phyloP scores from a whole-genome alignment of 1,284 basidiomycete species.

The Cutaneotrichosporon sp. region DNA sequence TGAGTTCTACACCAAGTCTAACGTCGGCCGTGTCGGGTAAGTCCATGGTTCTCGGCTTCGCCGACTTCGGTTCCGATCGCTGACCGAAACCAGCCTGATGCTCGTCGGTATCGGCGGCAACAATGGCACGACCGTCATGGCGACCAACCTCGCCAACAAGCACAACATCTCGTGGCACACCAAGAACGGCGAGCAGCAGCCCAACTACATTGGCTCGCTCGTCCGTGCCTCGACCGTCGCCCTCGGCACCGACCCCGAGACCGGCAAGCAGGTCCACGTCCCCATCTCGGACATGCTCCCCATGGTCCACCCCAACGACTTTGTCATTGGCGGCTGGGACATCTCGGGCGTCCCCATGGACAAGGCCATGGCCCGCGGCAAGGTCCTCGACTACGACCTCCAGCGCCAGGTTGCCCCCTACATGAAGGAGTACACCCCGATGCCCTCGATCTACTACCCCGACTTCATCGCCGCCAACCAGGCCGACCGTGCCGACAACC shows the following conservation, averaged over 20 bases:
- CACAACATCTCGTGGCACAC: constrained; percentile 95
- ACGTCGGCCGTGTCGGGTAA: constrained; percentile 89
- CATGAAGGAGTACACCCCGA: constrained; percentile 80
- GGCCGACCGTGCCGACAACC: constrained; percentile 83
- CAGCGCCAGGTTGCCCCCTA: constrained; percentile 90
- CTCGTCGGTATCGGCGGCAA: constrained; percentile 97
- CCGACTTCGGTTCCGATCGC: not conserved
- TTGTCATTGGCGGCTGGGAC: constrained; percentile 98
- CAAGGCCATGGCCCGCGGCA: constrained; percentile 88
- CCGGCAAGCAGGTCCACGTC: constrained; percentile 89
- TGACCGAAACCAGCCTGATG: constrained; percentile 71
- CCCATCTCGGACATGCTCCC: constrained; percentile 92
- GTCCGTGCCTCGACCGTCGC: constrained; percentile 93
- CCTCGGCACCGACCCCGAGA: constrained; percentile 78
- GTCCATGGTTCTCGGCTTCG: constrained; percentile 46
- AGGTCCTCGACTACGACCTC: constrained; percentile 95
- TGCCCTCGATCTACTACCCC: constrained; percentile 92
- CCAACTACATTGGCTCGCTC: constrained; percentile 91
- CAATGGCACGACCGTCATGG: constrained; percentile 93
- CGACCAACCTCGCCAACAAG: constrained; percentile 94
- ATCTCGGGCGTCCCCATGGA: constrained; percentile 85
- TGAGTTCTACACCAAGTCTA: constrained; percentile 89
- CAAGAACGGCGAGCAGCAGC: constrained; percentile 87
- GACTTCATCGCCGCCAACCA: constrained; percentile 98
- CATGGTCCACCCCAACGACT: constrained; percentile 98